Evolutionary conservation across 2,329 filamentous ascomycete species (phyloP).

Genomic region (Epichloe typhina): DNA sequence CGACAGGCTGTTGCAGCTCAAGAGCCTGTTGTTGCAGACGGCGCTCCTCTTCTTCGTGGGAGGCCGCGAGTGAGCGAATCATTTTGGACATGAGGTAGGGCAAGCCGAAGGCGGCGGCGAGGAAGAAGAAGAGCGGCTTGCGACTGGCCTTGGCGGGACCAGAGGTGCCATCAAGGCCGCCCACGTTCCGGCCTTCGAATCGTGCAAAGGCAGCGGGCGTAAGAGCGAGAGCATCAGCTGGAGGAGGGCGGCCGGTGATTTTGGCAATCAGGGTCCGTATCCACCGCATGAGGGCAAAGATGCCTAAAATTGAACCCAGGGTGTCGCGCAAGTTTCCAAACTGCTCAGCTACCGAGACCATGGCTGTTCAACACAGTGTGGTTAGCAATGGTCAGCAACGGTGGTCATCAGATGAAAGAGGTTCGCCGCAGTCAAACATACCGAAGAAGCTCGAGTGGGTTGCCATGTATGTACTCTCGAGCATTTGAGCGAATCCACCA

Average conservation of each 20-base stretch:
- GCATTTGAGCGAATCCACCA: conserved; percentile 96
- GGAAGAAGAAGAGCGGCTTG: conserved; percentile 93
- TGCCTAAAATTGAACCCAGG: conserved; percentile 82
- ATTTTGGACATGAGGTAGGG: conserved; percentile 96
- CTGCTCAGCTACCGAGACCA: conserved; percentile 97
- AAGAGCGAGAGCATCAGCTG: conserved; percentile 73
- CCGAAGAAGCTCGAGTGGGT: conserved; percentile 98
- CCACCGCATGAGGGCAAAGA: conserved; percentile 94
- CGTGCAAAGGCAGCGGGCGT: conserved; percentile 84
- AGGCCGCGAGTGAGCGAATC: conserved; percentile 70
- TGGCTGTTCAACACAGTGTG: conserved; percentile 42
- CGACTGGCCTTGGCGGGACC: conserved; percentile 64
- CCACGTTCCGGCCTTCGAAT: conserved; percentile 55
- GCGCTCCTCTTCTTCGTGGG: conserved; percentile 70
- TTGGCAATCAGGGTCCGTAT: conserved; percentile 83
- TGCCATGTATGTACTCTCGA: conserved; percentile 99
- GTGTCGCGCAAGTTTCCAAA: conserved; percentile 89
- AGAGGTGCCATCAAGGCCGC: conserved; percentile 47
- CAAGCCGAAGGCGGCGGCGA: conserved; percentile 84
- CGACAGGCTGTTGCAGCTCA: conserved; percentile 45
- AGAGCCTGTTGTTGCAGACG: conserved; percentile 38
- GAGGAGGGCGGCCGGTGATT: conserved; percentile 78
- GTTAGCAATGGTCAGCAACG: background rate
- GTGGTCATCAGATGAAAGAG: too few relatives aligned
- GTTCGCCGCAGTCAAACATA: conserved; percentile 30